Evolutionary conservation across 768 basidiomycete species (phyloP).

Genomic region (Trametes punicea): DNA sequence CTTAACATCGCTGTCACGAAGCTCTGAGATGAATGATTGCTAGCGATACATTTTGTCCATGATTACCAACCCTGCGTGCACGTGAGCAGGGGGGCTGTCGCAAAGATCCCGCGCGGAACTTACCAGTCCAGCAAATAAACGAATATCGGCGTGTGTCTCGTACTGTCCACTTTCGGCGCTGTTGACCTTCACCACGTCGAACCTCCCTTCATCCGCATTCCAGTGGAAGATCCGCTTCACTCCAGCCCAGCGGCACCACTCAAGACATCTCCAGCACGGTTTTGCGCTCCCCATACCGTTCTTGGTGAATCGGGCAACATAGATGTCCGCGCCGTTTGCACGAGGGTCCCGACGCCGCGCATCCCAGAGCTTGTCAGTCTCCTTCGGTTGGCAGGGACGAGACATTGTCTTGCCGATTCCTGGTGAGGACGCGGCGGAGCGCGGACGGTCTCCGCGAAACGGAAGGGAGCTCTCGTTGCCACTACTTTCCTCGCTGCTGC

Average conservation of each 20-base stretch:
- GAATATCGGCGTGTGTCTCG: constrained; percentile 44
- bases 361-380: constrained; percentile 31
- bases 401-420: constrained; percentile 1
- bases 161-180: constrained; percentile 38
- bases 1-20: not conserved
- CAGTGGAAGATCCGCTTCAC: constrained; percentile 56
- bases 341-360: constrained; percentile 38
- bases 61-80: constrained; percentile 19
- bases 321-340: constrained; percentile 52
- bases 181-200: constrained; percentile 47
- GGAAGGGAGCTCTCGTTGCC: constrained; percentile 7
- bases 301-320: constrained; percentile 50
- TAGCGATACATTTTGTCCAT: not conserved
- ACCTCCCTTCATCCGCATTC: constrained; percentile 35
- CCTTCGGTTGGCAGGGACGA: constrained; percentile 1
- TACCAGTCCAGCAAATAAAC: constrained; percentile 44
- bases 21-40: not conserved
- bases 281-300: constrained; percentile 47
- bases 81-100: not conserved
- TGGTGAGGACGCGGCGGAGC: not conserved
- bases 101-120: constrained; percentile 24
- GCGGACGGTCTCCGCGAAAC: not conserved
- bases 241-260: constrained; percentile 57
- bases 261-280: constrained; percentile 55
- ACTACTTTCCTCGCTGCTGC: constrained; percentile 8